Evolutionary conservation across 257 asterid species (phyloP).

Genomic region (Petunia secreta): DNA sequence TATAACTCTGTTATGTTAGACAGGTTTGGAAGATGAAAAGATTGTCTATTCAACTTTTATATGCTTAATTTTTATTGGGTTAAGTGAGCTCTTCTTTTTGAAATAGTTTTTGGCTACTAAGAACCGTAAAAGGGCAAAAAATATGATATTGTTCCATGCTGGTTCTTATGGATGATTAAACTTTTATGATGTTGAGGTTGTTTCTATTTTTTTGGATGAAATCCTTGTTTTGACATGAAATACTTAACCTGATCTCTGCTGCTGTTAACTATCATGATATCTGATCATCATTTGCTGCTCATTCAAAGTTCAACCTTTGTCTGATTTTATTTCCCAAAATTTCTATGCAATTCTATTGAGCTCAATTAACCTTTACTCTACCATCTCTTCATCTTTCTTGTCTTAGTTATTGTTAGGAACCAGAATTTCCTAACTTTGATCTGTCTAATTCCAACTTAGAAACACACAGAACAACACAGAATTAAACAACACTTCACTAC

Average conservation of each 20-base stretch:
- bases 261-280: background rate
- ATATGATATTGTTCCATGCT: background rate
- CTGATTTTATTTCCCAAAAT: background rate
- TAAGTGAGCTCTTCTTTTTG: constrained; percentile 9
- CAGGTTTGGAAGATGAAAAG: background rate
- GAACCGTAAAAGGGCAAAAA: background rate
- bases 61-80: constrained; percentile 2
- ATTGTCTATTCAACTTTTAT: background rate
- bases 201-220: constrained; percentile 1
- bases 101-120: background rate
- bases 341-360: constrained; percentile 15
- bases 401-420: no score
- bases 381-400: background rate
- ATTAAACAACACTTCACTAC: no score
- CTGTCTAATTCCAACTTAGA: no score
- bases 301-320: background rate
- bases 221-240: constrained; percentile 1
- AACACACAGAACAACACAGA: no score
- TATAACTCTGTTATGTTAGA: background rate
- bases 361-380: background rate
- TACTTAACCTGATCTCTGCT: constrained; percentile 3
- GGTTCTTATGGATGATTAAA: constrained; percentile 19
- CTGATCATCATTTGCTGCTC: background rate
- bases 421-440: no score
- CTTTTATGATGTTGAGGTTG: background rate